Conservation (phyloP, 2,329 filamentous ascomycete species). For the Xylaria sp. region DNA sequence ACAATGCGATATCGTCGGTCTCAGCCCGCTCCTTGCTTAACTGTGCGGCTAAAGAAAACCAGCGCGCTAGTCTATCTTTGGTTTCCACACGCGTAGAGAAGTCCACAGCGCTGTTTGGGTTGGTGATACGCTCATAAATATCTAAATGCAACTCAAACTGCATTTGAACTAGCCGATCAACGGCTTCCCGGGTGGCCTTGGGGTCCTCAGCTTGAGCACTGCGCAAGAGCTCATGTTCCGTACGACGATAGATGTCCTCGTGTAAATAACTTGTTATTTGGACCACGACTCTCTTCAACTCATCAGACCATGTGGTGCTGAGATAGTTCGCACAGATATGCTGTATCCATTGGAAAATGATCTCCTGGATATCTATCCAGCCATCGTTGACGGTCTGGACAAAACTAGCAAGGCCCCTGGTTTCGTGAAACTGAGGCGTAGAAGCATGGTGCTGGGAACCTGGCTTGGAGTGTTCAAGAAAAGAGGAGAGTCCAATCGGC, state of each 20-base stretch:
- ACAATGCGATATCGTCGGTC: constrained; percentile 54
- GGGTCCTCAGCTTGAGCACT: constrained; percentile 37
- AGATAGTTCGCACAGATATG: constrained; percentile 63
- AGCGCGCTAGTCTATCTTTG: constrained; percentile 61
- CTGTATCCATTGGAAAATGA: constrained; percentile 69
- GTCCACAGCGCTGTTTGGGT: constrained; percentile 66
- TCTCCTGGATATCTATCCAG: constrained; percentile 67
- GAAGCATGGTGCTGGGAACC: constrained; percentile 62
- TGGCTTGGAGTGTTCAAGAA: constrained; percentile 71
- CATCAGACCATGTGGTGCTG: constrained; percentile 67
- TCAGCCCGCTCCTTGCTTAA: constrained; percentile 54
- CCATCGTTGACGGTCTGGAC: constrained; percentile 59
- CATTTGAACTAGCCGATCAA: constrained; percentile 65
- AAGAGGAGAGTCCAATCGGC: constrained; percentile 67
- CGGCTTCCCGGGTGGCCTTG: constrained; percentile 42
- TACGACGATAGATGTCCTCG: constrained; percentile 60
- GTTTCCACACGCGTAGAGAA: constrained; percentile 61
- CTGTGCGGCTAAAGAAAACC: constrained; percentile 62
- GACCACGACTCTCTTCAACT: constrained; percentile 66
- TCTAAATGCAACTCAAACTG: constrained; percentile 71
- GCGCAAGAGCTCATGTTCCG: constrained; percentile 56
- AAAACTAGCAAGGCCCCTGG: constrained; percentile 64
- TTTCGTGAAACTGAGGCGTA: constrained; percentile 63
- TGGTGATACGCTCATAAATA: constrained; percentile 68
- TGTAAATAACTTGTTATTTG: constrained; percentile 67